Evolutionary conservation across 495 filamentous ascomycete genomes (phyloP), one percentile per base, ranked within the genome.

Genomic region (Cudoniella acicularis): DNA sequence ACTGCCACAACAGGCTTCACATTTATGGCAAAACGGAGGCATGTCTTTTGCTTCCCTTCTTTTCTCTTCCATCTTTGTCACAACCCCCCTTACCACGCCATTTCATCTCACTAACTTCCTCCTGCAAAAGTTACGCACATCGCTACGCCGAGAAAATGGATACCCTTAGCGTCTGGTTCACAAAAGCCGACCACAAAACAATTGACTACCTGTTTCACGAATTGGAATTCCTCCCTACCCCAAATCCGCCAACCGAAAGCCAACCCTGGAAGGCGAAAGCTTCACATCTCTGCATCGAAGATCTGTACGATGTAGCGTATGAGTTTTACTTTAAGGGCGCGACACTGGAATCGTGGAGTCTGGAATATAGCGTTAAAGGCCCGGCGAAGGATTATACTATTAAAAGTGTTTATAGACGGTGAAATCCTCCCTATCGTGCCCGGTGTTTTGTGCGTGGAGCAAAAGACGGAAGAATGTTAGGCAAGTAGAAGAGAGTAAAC

Each of bases 151-250:
- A 82, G 56, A 52, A 18, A 3, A 71, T 57, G 9, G 84, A 87
- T 61, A 69, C 62, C 59, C 68, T 89, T n/a, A 83, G 78, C 26
- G 81, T 83, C 17, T 90, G 86, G 86, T 89, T 88, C 56, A 80
- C 80, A 40, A 84, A 81, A 63, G 76, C 79, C 17, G 82, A 88
- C 43, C 53, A 63, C 22, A 72, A 69, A 43, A 73, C 72, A 2
- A 83, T 83, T 1, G 87, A 89, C 62, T 86, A 87, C 52, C 71
- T 89, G 20, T 90, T 89, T 64, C 85, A 89, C 56, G 72, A 80
- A 25, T 61, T 87, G 6, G 75, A 77, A 16, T 65, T 67, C 52
- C 20, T 56, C 49, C 13, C 10, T 23, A 9, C 10, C 22, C 25
- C 22, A 17, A 24, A n/a, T n/a, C 13, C 17, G 10, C 20, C 6